Conservation (phyloP, 345 rosid species). For the Rubroshorea leprosula region DNA sequence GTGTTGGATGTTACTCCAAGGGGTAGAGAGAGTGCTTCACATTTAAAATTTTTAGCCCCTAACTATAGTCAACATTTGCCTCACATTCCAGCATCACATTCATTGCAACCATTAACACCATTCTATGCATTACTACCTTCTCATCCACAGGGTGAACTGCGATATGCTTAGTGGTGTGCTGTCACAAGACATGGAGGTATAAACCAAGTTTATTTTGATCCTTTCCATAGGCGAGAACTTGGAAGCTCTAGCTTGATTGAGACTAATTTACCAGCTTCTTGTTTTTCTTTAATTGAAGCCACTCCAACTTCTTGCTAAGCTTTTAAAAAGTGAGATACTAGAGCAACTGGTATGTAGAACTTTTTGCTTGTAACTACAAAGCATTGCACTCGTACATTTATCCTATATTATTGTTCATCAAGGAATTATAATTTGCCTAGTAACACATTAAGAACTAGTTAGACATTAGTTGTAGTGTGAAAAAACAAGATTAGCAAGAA, state of each 20-base stretch:
- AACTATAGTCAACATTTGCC: constrained; percentile 5
- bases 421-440: too few species aligned
- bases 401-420: too few species aligned
- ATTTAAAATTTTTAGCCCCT: not conserved
- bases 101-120: not conserved
- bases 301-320: not conserved
- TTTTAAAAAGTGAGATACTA: not conserved
- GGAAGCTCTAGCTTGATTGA: constrained; percentile 1
- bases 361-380: too few species aligned
- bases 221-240: constrained; percentile 1
- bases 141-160: constrained; percentile 2
- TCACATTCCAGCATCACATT: not conserved
- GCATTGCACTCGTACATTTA: too few species aligned
- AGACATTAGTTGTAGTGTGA: too few species aligned
- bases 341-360: not conserved
- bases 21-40: constrained; percentile 6
- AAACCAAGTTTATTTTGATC: constrained; percentile 7
- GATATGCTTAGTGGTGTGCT: not conserved
- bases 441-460: too few species aligned
- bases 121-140: not conserved
- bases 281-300: constrained; percentile 2
- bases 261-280: constrained; percentile 8
- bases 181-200: not conserved
- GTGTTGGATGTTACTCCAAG: not conserved
- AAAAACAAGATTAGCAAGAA: too few species aligned